Percentiles rank a stretch among this genome's conserved stretches.
Conservation (phyloP, 2,329 filamentous ascomycete genomes). For the Ophiostoma australiae region DNA sequence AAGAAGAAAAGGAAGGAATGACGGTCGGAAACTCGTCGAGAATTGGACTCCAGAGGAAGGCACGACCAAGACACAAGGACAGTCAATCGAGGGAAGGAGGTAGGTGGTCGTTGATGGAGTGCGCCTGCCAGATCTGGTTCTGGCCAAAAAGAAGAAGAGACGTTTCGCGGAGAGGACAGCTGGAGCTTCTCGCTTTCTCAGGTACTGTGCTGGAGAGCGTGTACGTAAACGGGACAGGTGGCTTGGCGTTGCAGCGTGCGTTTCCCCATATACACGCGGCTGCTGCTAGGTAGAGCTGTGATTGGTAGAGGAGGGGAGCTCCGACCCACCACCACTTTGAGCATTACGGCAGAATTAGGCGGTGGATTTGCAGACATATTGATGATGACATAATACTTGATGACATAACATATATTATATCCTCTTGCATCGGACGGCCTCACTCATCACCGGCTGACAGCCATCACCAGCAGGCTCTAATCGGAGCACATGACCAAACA, state of each 20-base stretch:
- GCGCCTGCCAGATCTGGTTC: slow-evolving; percentile 19
- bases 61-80: background rate
- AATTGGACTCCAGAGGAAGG: background rate
- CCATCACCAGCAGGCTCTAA: background rate
- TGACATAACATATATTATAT: background rate
- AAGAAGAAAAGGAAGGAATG: background rate
- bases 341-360: slow-evolving; percentile 22
- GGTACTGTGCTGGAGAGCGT: slow-evolving; percentile 4
- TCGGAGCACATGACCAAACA: background rate
- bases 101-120: slow-evolving; percentile 19
- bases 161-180: slow-evolving; percentile 26
- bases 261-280: slow-evolving; percentile 22
- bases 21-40: slow-evolving; percentile 3
- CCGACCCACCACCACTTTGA: slow-evolving; percentile 12
- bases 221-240: slow-evolving; percentile 14
- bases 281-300: slow-evolving; percentile 7
- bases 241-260: slow-evolving; percentile 12
- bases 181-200: slow-evolving; percentile 25
- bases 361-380: slow-evolving; percentile 4
- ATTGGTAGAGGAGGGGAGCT: slow-evolving; percentile 16
- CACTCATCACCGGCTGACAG: background rate
- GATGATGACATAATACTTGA: background rate
- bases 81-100: slow-evolving; percentile 8
- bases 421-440: background rate
- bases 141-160: slow-evolving; percentile 16